phyloP scores from a whole-genome alignment of 805 yeast genomes.

The Candida railenensis region DNA sequence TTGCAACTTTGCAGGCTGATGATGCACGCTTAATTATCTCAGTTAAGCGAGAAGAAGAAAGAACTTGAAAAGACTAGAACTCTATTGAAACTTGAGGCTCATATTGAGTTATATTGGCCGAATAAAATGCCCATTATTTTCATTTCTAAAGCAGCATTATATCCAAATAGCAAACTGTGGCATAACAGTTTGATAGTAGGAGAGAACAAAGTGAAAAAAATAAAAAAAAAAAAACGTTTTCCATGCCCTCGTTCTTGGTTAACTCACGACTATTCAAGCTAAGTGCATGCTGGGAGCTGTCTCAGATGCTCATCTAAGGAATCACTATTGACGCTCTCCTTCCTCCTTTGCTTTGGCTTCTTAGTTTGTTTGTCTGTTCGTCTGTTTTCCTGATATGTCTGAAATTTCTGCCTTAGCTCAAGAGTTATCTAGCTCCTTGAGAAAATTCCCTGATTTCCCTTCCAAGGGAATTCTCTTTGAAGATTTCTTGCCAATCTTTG shows the following conservation, averaged over 20 bases:
- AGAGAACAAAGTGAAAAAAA: background rate
- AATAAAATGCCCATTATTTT: no score
- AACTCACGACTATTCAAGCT: background rate
- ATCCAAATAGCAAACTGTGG: background rate
- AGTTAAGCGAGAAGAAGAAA: no score
- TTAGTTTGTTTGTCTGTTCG: background rate
- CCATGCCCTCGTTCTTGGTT: background rate
- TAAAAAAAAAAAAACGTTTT: no score
- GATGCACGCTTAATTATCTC: no score
- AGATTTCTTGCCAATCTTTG: conserved; percentile 93
- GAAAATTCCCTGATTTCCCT: conserved; percentile 93
- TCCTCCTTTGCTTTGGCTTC: background rate
- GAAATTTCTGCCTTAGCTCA: conserved; percentile 32
- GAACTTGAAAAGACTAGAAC: no score
- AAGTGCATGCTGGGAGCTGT: background rate
- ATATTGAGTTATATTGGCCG: no score
- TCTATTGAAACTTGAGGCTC: no score
- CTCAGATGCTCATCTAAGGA: background rate
- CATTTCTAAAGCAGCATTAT: no score
- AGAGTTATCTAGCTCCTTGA: conserved; percentile 37
- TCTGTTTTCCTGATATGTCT: conserved; percentile 6
- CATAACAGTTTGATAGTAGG: background rate
- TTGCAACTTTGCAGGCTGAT: no score
- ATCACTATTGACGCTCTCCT: background rate
- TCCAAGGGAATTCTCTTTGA: conserved; percentile 89